These are phyloP conservation scores for Tylopilus sp. DNA, from an alignment of 768 basidiomycete species.

Conservation along the genomic window DNA sequence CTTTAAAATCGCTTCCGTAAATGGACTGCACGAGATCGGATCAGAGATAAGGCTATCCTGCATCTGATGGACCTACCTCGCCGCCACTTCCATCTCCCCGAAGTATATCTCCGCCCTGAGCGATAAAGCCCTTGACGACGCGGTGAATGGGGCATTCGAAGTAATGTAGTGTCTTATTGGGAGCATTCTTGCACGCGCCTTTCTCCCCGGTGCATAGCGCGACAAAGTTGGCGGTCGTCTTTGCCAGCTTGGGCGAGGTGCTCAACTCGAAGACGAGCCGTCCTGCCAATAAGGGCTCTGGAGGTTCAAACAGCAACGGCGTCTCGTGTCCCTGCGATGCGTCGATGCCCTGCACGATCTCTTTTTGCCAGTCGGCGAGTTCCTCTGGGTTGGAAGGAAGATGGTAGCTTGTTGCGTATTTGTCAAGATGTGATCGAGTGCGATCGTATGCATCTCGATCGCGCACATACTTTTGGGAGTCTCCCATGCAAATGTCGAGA, in stretches of 20 bases:
- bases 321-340: conserved; percentile 29
- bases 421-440: conserved; percentile 33
- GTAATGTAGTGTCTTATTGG: conserved; percentile 45
- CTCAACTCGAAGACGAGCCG: conserved; percentile 42
- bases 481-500: conserved; percentile 44
- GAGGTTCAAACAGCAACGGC: conserved; percentile 33
- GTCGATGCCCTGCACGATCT: conserved; percentile 43
- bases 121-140: conserved; percentile 45
- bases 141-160: conserved; percentile 43
- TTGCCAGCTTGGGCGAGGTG: conserved; percentile 37
- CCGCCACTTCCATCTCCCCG: conserved; percentile 52
- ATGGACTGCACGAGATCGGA: conserved; percentile 33
- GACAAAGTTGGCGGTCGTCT: conserved; percentile 47
- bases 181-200: conserved; percentile 43
- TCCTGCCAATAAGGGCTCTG: conserved; percentile 38
- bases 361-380: conserved; percentile 41
- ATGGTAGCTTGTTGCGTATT: conserved; percentile 40
- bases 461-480: conserved; percentile 25
- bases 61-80: conserved; percentile 37
- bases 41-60: conserved; percentile 2
- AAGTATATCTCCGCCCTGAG: conserved; percentile 54
- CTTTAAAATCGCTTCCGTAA: conserved; percentile 48
- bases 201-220: conserved; percentile 46
- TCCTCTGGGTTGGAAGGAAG: conserved; percentile 37
- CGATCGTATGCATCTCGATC: conserved; percentile 31